Percentiles rank a stretch among this genome's conserved stretches.
Conservation (phyloP, 768 basidiomycete species). For the Coprinopsis sp. region DNA sequence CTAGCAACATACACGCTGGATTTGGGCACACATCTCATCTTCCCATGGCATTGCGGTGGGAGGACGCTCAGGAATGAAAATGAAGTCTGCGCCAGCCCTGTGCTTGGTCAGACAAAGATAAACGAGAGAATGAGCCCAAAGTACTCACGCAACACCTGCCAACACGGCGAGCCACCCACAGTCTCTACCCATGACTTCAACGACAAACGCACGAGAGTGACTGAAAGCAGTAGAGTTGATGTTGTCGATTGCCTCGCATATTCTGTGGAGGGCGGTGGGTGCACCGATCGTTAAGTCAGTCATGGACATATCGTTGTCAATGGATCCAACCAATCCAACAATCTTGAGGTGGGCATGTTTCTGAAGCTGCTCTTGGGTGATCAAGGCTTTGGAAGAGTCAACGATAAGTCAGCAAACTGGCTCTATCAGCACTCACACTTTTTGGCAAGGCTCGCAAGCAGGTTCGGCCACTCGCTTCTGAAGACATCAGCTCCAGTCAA, state of each 20-base stretch:
- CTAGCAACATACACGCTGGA: constrained; percentile 59
- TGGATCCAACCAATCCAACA: constrained; percentile 97
- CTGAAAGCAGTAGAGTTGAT: constrained; percentile 96
- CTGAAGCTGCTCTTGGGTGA: constrained; percentile 68
- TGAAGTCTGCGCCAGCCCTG: constrained; percentile 90
- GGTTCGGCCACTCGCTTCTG: constrained; percentile 89
- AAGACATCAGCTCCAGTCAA: constrained; percentile 95
- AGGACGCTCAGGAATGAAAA: constrained; percentile 95
- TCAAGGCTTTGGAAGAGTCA: constrained; percentile 52
- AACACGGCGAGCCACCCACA: constrained; percentile 98
- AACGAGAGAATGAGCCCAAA: not conserved
- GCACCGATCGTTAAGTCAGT: constrained; percentile 98
- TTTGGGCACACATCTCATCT: constrained; percentile 82
- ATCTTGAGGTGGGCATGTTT: constrained; percentile 84
- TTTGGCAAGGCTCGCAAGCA: constrained; percentile 62
- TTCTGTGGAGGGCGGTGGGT: constrained; percentile 90
- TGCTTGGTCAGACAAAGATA: not conserved
- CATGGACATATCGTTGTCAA: constrained; percentile 99
- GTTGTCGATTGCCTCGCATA: constrained; percentile 97
- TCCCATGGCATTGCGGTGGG: constrained; percentile 82
- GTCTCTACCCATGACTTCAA: constrained; percentile 99
- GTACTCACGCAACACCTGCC: constrained; percentile 79
- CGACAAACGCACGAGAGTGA: constrained; percentile 95
- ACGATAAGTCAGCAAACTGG: not conserved
- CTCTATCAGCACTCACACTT: constrained; percentile 43